These are phyloP conservation scores for Cetradonia linearis DNA, from an alignment of 495 filamentous ascomycete genomes.

Conservation along the genomic window DNA sequence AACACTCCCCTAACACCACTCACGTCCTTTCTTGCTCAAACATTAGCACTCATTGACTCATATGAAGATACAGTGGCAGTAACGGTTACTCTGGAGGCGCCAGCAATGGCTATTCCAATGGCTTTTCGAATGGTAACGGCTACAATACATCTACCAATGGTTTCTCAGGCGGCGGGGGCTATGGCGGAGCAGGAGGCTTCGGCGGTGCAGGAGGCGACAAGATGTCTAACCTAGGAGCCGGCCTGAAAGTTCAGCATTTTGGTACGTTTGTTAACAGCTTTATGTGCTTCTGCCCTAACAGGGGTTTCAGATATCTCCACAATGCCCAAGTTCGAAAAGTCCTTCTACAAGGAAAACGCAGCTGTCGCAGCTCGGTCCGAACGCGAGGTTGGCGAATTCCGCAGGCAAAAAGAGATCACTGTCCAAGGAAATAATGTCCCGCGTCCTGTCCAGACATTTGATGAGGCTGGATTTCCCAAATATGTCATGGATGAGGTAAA, in stretches of 20 bases:
- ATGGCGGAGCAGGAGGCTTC: slow-evolving; percentile 42
- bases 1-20: neutral
- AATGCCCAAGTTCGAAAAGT: slow-evolving; percentile 96
- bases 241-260: slow-evolving; percentile 77
- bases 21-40: neutral
- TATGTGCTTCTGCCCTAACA: slow-evolving; percentile 8
- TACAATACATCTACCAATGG: slow-evolving; percentile 32
- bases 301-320: slow-evolving; percentile 53
- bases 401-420: slow-evolving; percentile 67
- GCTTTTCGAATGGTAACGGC: slow-evolving; percentile 36
- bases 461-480: slow-evolving; percentile 90
- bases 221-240: slow-evolving; percentile 84
- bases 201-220: slow-evolving; percentile 66
- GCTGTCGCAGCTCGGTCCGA: slow-evolving; percentile 62
- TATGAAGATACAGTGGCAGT: slow-evolving; percentile 34
- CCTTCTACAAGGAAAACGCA: slow-evolving; percentile 92
- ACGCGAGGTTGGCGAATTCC: slow-evolving; percentile 77
- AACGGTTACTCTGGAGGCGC: slow-evolving; percentile 34
- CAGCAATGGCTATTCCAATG: slow-evolving; percentile 43
- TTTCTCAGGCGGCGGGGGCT: slow-evolving; percentile 36
- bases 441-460: slow-evolving; percentile 89
- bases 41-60: slow-evolving; percentile 23
- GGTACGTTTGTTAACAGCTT: slow-evolving; percentile 44
- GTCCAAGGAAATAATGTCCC: slow-evolving; percentile 70
- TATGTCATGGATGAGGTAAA: slow-evolving; percentile 99